Base-by-base conservation (phyloP, 2,329 filamentous ascomycete species). In the Calonectria pteridis region DNA sequence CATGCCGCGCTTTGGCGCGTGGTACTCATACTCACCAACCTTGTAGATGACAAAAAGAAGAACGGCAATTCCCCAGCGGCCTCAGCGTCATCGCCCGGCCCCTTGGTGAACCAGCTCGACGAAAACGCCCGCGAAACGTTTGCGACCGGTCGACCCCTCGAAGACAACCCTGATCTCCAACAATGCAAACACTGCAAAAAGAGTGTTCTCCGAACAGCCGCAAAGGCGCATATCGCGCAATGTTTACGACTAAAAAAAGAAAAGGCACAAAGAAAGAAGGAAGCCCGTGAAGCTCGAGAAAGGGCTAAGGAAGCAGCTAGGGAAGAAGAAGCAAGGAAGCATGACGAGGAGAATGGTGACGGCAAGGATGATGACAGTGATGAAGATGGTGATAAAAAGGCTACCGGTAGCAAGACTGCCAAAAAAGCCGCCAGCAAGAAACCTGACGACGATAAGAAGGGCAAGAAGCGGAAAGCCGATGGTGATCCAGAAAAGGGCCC, bases 171-270 rank as follows among this genome's bases (percentile, higher is more conserved):
- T 14, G 95, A 98, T 76, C 90, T 95, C 13, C 92, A 97, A 65
- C 90, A 94, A 77, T 99, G 96, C 89, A 98, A 97, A 83, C 95
- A 97, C 83, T 99, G 96, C 87, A 98, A 97, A 85, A 96, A 97
- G 80, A 94, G 94, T 66, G 91, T 98, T 16, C 88, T 97, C 18
- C 94, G 93, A 79, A 91, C 91, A 37, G 92, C 92, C 0, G 94
- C 94, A 2, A 93, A 93, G 72, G 91, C 91, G 23, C 96, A 99
- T 81, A 95, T 98, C 73, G 93, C 93, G 46, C 91, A 93, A 58
- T 99, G 96, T 80, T 86, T 98, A 71, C 93, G 93, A 78, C 91
- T 95, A 70, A 98, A 98, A 86, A 95, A 93, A 80, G 93, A 94
- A 83, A 94, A 95, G 85, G 93, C 93, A 0, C 92, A 94, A 81